phyloP scores from a whole-genome alignment of 495 filamentous ascomycete species.

The Neurospora sp. region DNA sequence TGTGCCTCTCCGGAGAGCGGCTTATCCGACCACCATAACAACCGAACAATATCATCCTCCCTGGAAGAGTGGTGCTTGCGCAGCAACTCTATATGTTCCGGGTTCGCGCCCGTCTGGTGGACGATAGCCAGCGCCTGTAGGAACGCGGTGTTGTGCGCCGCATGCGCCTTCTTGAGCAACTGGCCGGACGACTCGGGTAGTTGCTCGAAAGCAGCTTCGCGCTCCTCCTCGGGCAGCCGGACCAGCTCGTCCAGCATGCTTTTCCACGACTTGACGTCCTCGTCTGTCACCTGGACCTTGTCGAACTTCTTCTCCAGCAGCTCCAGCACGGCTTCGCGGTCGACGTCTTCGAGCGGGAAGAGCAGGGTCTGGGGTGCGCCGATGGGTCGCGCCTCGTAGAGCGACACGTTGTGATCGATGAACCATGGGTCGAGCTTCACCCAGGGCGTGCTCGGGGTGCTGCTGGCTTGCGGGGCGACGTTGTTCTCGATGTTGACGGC shows the following conservation, averaged over 20 bases:
- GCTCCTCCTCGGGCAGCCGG: not conserved
- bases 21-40: slow-evolving; percentile 6
- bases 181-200: not conserved
- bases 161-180: not conserved
- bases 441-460: slow-evolving; percentile 11
- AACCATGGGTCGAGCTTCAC: slow-evolving; percentile 37
- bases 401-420: slow-evolving; percentile 16
- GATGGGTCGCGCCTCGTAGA: slow-evolving; percentile 16
- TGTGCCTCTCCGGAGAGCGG: slow-evolving; percentile 3
- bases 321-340: slow-evolving; percentile 4
- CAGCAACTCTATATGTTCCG: slow-evolving; percentile 9
- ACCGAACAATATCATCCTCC: slow-evolving; percentile 1
- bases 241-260: not conserved
- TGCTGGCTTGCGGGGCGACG: not conserved
- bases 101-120: slow-evolving; percentile 1
- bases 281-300: slow-evolving; percentile 3
- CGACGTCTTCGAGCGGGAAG: slow-evolving; percentile 4
- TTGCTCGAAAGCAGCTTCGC: not conserved
- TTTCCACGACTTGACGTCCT: slow-evolving; percentile 6
- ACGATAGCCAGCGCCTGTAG: slow-evolving; percentile 8
- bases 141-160: slow-evolving; percentile 5
- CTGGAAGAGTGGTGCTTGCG: slow-evolving; percentile 4
- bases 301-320: slow-evolving; percentile 5
- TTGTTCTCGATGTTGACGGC: slow-evolving; percentile 1
- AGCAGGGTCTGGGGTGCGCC: slow-evolving; percentile 4